These are phyloP conservation scores for Saturnispora besseyi DNA, from an alignment of 805 yeast genomes.

Conservation along the genomic window DNA sequence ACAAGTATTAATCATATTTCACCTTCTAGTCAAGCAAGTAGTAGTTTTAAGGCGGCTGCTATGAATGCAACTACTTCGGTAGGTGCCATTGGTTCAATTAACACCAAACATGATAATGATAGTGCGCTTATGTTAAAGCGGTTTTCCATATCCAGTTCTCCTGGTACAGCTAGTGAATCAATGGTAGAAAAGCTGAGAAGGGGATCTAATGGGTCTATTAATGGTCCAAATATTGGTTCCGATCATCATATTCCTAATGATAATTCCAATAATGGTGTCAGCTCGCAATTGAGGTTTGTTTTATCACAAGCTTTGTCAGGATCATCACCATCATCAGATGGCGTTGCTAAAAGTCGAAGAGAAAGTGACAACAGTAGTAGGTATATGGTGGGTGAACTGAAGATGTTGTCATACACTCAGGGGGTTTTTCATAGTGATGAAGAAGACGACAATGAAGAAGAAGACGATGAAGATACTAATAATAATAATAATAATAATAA, in stretches of 20 bases:
- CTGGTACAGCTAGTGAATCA: slow-evolving; percentile 3
- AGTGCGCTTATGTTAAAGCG: background rate
- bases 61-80: slow-evolving; percentile 10
- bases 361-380: slow-evolving; percentile 9
- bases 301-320: slow-evolving; percentile 1
- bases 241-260: background rate
- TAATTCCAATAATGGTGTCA: background rate
- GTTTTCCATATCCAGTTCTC: slow-evolving; percentile 3
- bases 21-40: background rate
- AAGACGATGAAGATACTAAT: background rate
- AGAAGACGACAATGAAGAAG: slow-evolving; percentile 23
- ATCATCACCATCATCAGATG: background rate
- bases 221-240: background rate
- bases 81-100: slow-evolving; percentile 4
- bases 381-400: slow-evolving; percentile 20
- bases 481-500: background rate
- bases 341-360: background rate
- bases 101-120: background rate
- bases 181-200: slow-evolving; percentile 8
- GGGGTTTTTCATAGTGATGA: slow-evolving; percentile 28
- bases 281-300: slow-evolving; percentile 6
- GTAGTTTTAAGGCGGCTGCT: slow-evolving; percentile 10
- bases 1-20: slow-evolving; percentile 9
- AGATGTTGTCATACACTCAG: slow-evolving; percentile 25
- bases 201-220: slow-evolving; percentile 9